A percentile compares a stretch with the other conserved stretches of the same genome.
Evolutionary conservation across 2,329 filamentous ascomycete species (phyloP).

Genomic region (Allantophomopsis cytisporea): DNA sequence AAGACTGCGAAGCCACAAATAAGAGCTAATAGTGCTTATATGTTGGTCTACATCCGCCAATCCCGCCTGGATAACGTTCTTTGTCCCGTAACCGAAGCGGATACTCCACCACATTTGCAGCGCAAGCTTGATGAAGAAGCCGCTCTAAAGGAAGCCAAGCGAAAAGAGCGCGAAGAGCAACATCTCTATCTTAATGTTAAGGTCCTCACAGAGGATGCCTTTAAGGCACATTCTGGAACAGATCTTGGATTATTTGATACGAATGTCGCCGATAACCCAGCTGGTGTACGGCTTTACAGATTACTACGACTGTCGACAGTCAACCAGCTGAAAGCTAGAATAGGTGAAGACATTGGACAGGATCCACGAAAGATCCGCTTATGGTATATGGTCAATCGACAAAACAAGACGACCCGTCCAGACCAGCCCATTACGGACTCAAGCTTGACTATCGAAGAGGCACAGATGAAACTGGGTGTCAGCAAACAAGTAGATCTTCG

Average conservation of each 20-base stretch:
- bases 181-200: slow-evolving; percentile 83
- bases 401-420: slow-evolving; percentile 91
- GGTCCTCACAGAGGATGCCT: slow-evolving; percentile 71
- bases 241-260: slow-evolving; percentile 64
- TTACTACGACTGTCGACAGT: slow-evolving; percentile 65
- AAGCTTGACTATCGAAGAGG: slow-evolving; percentile 67
- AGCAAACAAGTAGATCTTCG: slow-evolving; percentile 57
- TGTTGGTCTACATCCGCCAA: slow-evolving; percentile 95
- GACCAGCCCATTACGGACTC: slow-evolving; percentile 75
- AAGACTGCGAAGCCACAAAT: slow-evolving; percentile 41
- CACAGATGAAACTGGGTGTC: slow-evolving; percentile 48
- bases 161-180: slow-evolving; percentile 84
- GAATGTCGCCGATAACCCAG: slow-evolving; percentile 39
- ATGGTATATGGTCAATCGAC: slow-evolving; percentile 97
- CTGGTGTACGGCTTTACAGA: slow-evolving; percentile 60
- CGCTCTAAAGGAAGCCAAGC: slow-evolving; percentile 57
- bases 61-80: slow-evolving; percentile 74
- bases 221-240: slow-evolving; percentile 68
- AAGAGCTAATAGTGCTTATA: slow-evolving; percentile 79
- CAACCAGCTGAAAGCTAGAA: slow-evolving; percentile 54
- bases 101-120: slow-evolving; percentile 73
- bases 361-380: slow-evolving; percentile 62
- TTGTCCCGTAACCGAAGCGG: slow-evolving; percentile 57
- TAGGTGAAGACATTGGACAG: slow-evolving; percentile 57
- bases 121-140: slow-evolving; percentile 71